Conservation (phyloP, 192 early-diverging fungal species). For the Mortierella claussenii region DNA sequence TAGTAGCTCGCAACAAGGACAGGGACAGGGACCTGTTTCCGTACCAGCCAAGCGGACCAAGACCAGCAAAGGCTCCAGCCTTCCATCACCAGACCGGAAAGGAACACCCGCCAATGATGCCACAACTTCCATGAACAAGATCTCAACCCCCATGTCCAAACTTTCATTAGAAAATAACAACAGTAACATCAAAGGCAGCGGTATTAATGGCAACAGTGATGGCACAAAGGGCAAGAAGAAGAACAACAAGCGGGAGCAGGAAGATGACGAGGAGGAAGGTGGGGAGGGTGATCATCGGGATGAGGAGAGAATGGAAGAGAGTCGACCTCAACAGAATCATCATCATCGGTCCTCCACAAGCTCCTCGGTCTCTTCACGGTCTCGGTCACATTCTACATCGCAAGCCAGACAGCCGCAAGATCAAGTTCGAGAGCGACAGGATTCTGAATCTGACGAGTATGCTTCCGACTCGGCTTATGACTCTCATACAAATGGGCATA, state of each 20-base stretch:
- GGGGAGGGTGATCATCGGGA: background rate
- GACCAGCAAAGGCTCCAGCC: slow-evolving; percentile 23
- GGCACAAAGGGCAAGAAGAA: slow-evolving; percentile 25
- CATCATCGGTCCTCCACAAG: slow-evolving; percentile 1
- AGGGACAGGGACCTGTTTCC: background rate
- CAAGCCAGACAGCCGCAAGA: too few species aligned
- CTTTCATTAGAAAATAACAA: slow-evolving; percentile 25
- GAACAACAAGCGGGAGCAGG: slow-evolving; percentile 38
- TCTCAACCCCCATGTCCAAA: slow-evolving; percentile 41
- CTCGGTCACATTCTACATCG: background rate
- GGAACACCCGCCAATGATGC: slow-evolving; percentile 4
- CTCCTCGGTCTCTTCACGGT: slow-evolving; percentile 5
- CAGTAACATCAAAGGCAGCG: background rate
- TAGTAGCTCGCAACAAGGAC: background rate
- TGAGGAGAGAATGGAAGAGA: background rate
- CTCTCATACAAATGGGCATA: background rate
- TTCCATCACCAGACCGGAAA: slow-evolving; percentile 6
- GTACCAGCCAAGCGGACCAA: slow-evolving; percentile 43
- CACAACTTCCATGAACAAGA: slow-evolving; percentile 1
- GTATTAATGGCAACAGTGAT: background rate
- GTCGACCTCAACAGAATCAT: background rate
- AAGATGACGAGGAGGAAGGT: slow-evolving; percentile 13
- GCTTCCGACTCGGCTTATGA: slow-evolving; percentile 6
- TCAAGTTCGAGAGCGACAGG: slow-evolving; percentile 1
- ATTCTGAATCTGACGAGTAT: slow-evolving; percentile 28